These are phyloP conservation scores for Russula sp. DNA, from an alignment of 768 basidiomycete genomes.

Conservation along the genomic window DNA sequence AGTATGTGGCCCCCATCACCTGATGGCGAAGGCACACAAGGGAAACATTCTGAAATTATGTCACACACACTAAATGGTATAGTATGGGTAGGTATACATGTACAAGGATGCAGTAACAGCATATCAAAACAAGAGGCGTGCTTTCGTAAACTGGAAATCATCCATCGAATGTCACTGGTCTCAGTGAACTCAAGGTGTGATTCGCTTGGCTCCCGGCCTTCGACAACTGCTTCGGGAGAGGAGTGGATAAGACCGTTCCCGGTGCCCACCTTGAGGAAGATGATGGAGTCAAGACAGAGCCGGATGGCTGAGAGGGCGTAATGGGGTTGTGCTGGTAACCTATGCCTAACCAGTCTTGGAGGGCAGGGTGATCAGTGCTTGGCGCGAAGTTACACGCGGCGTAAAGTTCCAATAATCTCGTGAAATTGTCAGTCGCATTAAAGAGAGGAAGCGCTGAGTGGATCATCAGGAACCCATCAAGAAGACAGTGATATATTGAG, in stretches of 20 bases:
- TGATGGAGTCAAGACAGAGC: background rate
- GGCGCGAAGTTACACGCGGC: constrained; percentile 12
- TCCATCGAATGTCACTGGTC: constrained; percentile 9
- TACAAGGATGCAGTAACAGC: background rate
- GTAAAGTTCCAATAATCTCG: constrained; percentile 13
- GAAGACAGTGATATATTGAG: background rate
- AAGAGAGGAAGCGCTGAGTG: constrained; percentile 15
- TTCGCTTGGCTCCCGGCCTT: constrained; percentile 7
- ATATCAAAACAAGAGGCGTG: background rate
- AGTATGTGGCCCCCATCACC: too few relatives aligned
- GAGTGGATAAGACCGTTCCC: background rate
- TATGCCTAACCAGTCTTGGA: constrained; percentile 10
- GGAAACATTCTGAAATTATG: background rate
- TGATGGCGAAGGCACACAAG: too few relatives aligned
- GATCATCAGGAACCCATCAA: background rate
- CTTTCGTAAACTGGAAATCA: background rate
- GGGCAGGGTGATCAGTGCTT: constrained; percentile 9
- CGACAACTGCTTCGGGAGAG: constrained; percentile 5
- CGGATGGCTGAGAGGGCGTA: background rate
- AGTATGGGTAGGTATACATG: constrained; percentile 9
- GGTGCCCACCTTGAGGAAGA: constrained; percentile 6
- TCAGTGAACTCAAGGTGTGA: constrained; percentile 6
- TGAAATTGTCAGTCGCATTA: constrained; percentile 16
- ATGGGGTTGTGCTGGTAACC: background rate
- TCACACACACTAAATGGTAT: background rate